A percentile compares a stretch with the other conserved stretches of the same genome.
phyloP scores from a whole-genome alignment of 495 filamentous ascomycete species.

The Podospora anserina region DNA sequence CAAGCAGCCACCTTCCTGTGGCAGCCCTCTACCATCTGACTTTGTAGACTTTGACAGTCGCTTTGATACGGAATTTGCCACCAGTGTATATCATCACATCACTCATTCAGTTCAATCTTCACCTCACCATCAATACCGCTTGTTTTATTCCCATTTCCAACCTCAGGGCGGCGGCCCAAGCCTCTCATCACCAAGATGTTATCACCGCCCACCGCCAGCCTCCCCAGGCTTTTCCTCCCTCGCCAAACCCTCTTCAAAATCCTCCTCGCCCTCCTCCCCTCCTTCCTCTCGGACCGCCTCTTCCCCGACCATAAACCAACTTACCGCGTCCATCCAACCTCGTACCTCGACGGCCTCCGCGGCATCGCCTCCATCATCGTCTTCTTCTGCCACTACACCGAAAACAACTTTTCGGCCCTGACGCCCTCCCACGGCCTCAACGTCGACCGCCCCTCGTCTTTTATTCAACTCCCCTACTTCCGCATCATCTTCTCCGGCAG shows the following conservation, averaged over 20 bases:
- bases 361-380: conserved; percentile 56
- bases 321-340: conserved; percentile 41
- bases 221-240: not conserved
- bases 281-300: conserved; percentile 33
- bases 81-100: not conserved
- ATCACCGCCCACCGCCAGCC: not conserved
- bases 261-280: conserved; percentile 31
- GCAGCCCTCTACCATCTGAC: not conserved
- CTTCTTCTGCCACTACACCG: conserved; percentile 50
- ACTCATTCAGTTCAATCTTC: not conserved
- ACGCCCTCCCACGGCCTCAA: conserved; percentile 44
- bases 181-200: not conserved
- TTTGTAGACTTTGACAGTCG: conserved; percentile 1
- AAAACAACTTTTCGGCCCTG: conserved; percentile 39
- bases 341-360: conserved; percentile 54
- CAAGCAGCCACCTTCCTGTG: conserved; percentile 2
- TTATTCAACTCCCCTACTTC: conserved; percentile 61
- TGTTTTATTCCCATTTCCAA: not conserved
- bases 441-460: conserved; percentile 33
- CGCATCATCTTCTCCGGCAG: conserved; percentile 62
- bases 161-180: not conserved
- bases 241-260: conserved; percentile 10
- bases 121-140: not conserved
- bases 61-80: not conserved
- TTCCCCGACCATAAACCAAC: conserved; percentile 30